Evolutionary conservation across 2,329 filamentous ascomycete species (phyloP), one percentile per base, ranked within the genome.

Genomic region (Thelonectria blattea): DNA sequence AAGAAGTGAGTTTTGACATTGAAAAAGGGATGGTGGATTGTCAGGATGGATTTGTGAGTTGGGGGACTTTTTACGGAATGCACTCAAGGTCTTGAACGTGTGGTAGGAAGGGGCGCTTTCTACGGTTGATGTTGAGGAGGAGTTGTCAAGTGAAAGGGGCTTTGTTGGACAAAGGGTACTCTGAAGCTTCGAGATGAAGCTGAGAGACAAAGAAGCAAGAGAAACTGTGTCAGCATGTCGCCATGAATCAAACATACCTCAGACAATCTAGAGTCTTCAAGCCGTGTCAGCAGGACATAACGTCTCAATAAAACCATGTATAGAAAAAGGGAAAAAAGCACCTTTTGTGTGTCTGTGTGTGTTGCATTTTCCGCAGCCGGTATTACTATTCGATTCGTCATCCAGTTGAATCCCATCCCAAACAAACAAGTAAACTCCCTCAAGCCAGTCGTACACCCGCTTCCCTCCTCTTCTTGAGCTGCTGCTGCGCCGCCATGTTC

Each of bases 391-490:
- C 68, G 63, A 71, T 70, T 68, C 68, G 64, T 64, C 60, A 60
- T 56, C 47, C 43, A 56, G 34, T 60, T 60, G 58, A 30, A 30
- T 43, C 45, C 34, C 22, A 24, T 37, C 34, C 34, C 34, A 15
- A 30, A 10, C 27, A 30, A 30, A 30, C 22, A 30, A 30, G 10
- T 14, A 48, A 55, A 50, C 60, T 48, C 15, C 41, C 41, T 54
- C 52, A 87, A 45, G 82, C 84, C 66, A 90, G 78, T 68, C 87
- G 79, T 48, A 90, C 87, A 64, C 87, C 87, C 2, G 87, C 87
- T 72, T 89, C 86, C 74, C 81, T 83, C 52, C 85, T 80, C 78
- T 88, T 88, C 80, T 88, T 88, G 61, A 85, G 80, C 75, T 88
- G 86, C 67, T 88, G 86, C 52, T 84, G 82, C 37, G 85, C 83